Base-by-base conservation (phyloP, 768 basidiomycete genomes). In the Fistulinella prunicolor region DNA sequence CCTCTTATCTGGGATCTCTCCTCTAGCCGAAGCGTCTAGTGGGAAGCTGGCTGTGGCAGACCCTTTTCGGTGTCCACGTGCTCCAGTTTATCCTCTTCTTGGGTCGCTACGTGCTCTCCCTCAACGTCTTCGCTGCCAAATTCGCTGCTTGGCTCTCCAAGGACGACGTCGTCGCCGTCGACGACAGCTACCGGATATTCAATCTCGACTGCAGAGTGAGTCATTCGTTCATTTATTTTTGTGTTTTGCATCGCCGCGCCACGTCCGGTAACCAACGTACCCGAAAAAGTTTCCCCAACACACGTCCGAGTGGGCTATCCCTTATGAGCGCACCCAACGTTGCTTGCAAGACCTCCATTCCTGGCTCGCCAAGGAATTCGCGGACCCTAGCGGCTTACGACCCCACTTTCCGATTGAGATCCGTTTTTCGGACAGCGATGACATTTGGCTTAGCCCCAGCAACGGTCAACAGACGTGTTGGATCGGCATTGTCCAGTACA, bases 401-500 rank as follows among this genome's bases (percentile, higher is more conserved):
- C 86, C 89, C 2, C 94, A 98, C 64, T 96, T 93, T 64, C 89
- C 91, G 1, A 77, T 99, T 58, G 96, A 98, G 71, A 81, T 99
- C 44, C 81, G 96, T 9, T 94, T 90, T 66, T 86, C 91, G 37
- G 82, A 83, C 13, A 74, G 76, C 20, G 96, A 98, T 67, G 90
- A 96, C 61, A 89, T 96, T 44, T 97, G 91, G 91, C 75, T 99
- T 26, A 92, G 89, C 64, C 96, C 96, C 2, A 86, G 86, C 60
- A 82, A 81, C 61, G 85, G 85, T 44, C 77, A 82, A 47, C 73
- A 70, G 63, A 94, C 88, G 8, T 88, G 85, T 57, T 99, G 94
- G 89, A 90, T 99, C 50, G 96, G 96, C n/a, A 82, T 98, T 44
- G 81, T 96, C n/a, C 91, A 94, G 62, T 99, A 85, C 73, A 92